phyloP scores from a whole-genome alignment of 208 protist genomes.

The Trypanosoma cruzi region DNA sequence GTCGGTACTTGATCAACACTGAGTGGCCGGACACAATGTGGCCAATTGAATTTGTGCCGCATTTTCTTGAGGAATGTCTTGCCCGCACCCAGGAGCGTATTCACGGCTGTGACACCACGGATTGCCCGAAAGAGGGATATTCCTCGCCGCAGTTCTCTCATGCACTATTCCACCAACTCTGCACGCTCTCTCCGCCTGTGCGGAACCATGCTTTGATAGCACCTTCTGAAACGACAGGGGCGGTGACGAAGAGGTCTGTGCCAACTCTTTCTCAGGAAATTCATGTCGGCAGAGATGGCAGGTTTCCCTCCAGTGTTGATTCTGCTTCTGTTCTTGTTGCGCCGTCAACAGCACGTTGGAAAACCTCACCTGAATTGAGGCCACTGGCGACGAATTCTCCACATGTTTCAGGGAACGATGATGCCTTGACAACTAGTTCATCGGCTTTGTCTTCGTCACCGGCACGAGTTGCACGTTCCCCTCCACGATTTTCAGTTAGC shows the following conservation, averaged over 20 bases:
- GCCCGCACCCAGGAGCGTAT: slow-evolving; percentile 11
- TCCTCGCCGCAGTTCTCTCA: slow-evolving; percentile 17
- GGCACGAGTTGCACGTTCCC: not conserved
- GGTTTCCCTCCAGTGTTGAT: not conserved
- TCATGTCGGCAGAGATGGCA: not conserved
- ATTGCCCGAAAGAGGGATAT: not conserved
- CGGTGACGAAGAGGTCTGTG: slow-evolving; percentile 11
- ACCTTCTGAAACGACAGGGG: not conserved
- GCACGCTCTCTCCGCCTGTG: slow-evolving; percentile 38
- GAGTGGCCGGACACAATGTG: slow-evolving; percentile 56
- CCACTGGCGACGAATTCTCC: not conserved
- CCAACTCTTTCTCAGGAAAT: slow-evolving; percentile 14
- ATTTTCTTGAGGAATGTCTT: slow-evolving; percentile 23
- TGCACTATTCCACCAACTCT: slow-evolving; percentile 46
- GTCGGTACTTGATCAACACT: slow-evolving; percentile 39
- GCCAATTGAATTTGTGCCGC: slow-evolving; percentile 45
- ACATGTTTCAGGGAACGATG: not conserved
- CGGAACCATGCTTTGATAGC: slow-evolving; percentile 31
- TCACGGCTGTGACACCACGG: not conserved
- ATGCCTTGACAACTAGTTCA: slow-evolving; percentile 9
- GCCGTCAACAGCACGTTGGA: slow-evolving; percentile 20
- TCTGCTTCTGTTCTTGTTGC: not conserved
- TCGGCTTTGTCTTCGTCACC: slow-evolving; percentile 7
- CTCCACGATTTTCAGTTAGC: not conserved
- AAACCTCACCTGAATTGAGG: slow-evolving; percentile 1